Conservation (phyloP, 1,139 yeast genomes). For the Nadsonia commutata region DNA sequence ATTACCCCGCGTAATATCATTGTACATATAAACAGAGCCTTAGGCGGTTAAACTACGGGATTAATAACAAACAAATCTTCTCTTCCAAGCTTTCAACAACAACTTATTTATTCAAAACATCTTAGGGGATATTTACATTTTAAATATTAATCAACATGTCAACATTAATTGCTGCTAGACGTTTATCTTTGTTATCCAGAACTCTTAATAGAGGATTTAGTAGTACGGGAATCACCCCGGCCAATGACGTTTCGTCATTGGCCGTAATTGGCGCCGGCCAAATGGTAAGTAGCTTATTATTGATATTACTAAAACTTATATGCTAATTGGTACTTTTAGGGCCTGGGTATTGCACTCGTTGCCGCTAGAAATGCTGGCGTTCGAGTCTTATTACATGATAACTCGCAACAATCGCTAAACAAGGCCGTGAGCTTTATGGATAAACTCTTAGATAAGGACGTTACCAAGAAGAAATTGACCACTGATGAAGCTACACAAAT, state of each 20-base stretch:
- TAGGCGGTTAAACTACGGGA: no score
- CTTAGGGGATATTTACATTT: no score
- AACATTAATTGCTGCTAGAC: neutral
- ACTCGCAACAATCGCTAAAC: slow-evolving; percentile 20
- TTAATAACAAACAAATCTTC: no score
- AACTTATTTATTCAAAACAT: no score
- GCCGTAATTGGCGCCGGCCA: slow-evolving; percentile 29
- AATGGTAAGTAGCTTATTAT: slow-evolving; percentile 14
- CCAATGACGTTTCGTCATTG: slow-evolving; percentile 10
- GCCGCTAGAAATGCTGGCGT: slow-evolving; percentile 28
- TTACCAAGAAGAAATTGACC: slow-evolving; percentile 23
- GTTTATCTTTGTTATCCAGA: neutral
- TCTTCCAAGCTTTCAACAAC: no score
- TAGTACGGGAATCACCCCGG: neutral
- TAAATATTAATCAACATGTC: neutral
- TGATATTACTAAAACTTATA: neutral
- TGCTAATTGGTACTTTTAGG: no score
- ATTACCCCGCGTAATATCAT: no score
- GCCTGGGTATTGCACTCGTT: slow-evolving; percentile 30
- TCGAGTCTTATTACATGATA: slow-evolving; percentile 25
- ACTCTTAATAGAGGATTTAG: neutral
- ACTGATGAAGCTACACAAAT: slow-evolving; percentile 21
- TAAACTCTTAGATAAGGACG: slow-evolving; percentile 25
- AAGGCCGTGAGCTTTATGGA: slow-evolving; percentile 23
- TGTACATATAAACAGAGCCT: no score